Evolutionary conservation across 805 yeast species (phyloP).

Genomic region (Cyberlindnera petersonii): DNA sequence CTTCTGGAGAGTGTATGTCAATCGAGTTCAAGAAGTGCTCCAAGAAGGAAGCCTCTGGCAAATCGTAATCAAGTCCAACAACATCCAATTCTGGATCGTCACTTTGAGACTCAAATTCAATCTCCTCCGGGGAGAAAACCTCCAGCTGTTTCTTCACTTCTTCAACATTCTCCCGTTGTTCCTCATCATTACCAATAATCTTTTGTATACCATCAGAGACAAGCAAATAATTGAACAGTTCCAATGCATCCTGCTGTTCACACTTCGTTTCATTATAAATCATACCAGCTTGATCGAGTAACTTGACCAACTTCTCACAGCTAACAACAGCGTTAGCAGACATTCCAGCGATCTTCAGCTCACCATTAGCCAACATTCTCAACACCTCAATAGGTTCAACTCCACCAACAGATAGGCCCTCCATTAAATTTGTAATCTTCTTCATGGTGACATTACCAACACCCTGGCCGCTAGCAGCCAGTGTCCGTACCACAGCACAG

Average conservation of each 20-base stretch:
- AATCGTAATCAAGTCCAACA: conserved; percentile 1
- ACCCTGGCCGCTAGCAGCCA: conserved; percentile 48
- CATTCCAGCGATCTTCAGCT: conserved; percentile 6
- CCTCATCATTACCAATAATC: conserved; percentile 25
- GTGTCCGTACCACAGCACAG: conserved; percentile 52
- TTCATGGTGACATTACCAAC: conserved; percentile 44
- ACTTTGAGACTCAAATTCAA: neutral
- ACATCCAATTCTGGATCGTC: conserved; percentile 27
- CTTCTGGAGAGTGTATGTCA: conserved; percentile 31
- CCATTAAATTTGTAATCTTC: conserved; percentile 12
- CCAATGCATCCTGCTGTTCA: conserved; percentile 5
- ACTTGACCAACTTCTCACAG: conserved; percentile 3
- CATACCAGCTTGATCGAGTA: neutral
- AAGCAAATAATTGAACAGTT: conserved; percentile 17
- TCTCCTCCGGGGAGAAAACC: conserved; percentile 30
- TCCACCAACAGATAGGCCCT: conserved; percentile 1
- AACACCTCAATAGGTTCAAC: conserved; percentile 14
- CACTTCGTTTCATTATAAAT: conserved; percentile 2
- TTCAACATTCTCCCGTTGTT: conserved; percentile 33
- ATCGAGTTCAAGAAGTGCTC: conserved; percentile 35
- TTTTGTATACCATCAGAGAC: conserved; percentile 3
- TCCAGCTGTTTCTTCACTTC: conserved; percentile 38
- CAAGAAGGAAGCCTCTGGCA: conserved; percentile 18
- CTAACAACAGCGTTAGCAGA: conserved; percentile 6
- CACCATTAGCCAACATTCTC: conserved; percentile 4